Evolutionary conservation across 306 rosid genomes (phyloP).

Genomic region (Hippophae rhamnoides): DNA sequence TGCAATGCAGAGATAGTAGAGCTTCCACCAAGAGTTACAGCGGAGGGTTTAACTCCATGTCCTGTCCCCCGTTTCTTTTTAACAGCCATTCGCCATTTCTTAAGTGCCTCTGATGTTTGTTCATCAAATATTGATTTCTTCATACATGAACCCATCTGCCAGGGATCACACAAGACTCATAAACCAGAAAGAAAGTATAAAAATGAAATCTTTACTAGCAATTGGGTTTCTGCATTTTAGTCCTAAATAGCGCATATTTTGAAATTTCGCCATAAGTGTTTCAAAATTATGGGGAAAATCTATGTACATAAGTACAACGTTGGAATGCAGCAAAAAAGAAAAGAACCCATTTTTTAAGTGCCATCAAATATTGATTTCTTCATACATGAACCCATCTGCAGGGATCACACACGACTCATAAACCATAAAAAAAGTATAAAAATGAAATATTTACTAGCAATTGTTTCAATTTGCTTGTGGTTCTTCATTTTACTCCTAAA

Average conservation of each 20-base stretch:
- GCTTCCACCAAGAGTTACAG: slow-evolving; percentile 36
- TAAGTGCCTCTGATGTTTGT: slow-evolving; percentile 71
- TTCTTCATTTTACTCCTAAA: no score
- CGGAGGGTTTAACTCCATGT: slow-evolving; percentile 30
- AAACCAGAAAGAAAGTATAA: background rate
- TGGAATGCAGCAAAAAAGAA: no score
- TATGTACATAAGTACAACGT: no score
- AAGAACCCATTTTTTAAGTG: slow-evolving; percentile 23
- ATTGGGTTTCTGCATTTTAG: no score
- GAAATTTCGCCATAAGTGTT: no score
- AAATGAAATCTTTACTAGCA: no score
- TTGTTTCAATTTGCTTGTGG: no score
- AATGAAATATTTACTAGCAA: no score
- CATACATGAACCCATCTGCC: slow-evolving; percentile 89
- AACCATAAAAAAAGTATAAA: background rate
- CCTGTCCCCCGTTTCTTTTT: slow-evolving; percentile 42
- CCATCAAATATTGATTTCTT: slow-evolving; percentile 77
- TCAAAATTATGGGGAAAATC: no score
- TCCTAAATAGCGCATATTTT: no score
- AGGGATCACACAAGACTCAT: background rate
- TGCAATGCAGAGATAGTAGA: slow-evolving; percentile 24
- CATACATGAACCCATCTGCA: slow-evolving; percentile 91
- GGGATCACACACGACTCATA: background rate
- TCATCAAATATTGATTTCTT: slow-evolving; percentile 74
- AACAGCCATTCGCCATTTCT: slow-evolving; percentile 66